A percentile compares a stretch with the other conserved stretches of the same genome.
These are phyloP conservation scores for Acidiella bohemica DNA, from an alignment of 495 filamentous ascomycete genomes.

Conservation along the genomic window DNA sequence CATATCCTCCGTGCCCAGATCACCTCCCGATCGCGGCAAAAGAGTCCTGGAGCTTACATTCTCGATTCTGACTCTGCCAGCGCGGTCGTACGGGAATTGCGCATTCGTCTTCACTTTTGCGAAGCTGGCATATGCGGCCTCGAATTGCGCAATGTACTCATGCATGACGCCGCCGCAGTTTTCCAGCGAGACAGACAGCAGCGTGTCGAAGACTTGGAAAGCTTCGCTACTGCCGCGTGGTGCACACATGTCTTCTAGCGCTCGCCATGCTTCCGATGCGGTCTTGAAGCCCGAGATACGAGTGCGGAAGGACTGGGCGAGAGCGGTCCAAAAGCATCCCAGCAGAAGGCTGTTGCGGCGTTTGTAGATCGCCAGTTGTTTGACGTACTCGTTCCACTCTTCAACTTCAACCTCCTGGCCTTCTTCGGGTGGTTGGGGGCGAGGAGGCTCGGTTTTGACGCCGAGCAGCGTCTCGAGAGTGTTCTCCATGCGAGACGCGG, in stretches of 20 bases:
- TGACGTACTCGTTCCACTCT: slow-evolving; percentile 17
- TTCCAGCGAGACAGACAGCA: slow-evolving; percentile 29
- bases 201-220: slow-evolving; percentile 45
- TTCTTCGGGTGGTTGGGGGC: neutral
- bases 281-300: slow-evolving; percentile 2
- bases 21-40: neutral
- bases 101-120: slow-evolving; percentile 1
- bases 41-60: neutral
- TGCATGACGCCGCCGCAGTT: slow-evolving; percentile 1
- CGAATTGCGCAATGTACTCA: slow-evolving; percentile 7
- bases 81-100: neutral
- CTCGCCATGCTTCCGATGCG: slow-evolving; percentile 8
- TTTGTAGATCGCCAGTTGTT: slow-evolving; percentile 15
- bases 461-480: slow-evolving; percentile 5
- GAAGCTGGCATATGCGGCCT: slow-evolving; percentile 6
- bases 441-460: slow-evolving; percentile 7
- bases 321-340: neutral
- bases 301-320: slow-evolving; percentile 6
- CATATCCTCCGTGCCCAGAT: slow-evolving; percentile 10
- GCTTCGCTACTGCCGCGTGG: slow-evolving; percentile 23
- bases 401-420: slow-evolving; percentile 8
- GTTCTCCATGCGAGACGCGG: slow-evolving; percentile 13
- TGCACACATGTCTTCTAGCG: slow-evolving; percentile 12
- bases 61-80: neutral
- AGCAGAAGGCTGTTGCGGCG: slow-evolving; percentile 11